A percentile compares a stretch with the other conserved stretches of the same genome.
Conservation (phyloP, 1,284 basidiomycete genomes). For the Athelia psychrophila region DNA sequence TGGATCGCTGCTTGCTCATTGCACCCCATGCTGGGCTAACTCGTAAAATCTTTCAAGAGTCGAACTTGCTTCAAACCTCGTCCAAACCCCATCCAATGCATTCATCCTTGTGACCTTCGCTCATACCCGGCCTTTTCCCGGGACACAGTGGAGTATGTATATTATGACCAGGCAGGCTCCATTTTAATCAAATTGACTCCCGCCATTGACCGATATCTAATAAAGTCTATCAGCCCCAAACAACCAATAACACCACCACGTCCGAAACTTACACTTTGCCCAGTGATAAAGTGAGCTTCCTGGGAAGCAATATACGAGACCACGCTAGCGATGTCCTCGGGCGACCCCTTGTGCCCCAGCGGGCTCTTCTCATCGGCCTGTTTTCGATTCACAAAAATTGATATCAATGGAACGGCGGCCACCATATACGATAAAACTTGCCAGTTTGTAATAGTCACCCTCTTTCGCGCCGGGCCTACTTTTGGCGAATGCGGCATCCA, state of each 20-base stretch:
- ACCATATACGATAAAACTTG: neutral
- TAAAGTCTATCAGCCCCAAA: slow-evolving; percentile 9
- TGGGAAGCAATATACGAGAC: slow-evolving; percentile 17
- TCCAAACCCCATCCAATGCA: no score
- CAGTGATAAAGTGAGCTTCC: slow-evolving; percentile 12
- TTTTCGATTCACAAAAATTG: no score
- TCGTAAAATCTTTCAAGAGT: no score
- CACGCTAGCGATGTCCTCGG: slow-evolving; percentile 15
- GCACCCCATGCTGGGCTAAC: no score
- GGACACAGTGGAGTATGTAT: no score
- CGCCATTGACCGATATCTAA: neutral
- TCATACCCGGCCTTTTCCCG: no score
- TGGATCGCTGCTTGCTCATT: no score
- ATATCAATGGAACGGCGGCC: no score
- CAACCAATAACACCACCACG: slow-evolving; percentile 18
- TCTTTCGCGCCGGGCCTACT: neutral
- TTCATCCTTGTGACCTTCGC: no score
- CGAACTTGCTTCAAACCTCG: no score
- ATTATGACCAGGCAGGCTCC: no score
- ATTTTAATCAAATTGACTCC: neutral
- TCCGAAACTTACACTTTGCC: slow-evolving; percentile 6
- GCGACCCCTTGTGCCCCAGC: slow-evolving; percentile 11
- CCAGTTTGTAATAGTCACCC: neutral
- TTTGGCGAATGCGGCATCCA: neutral
- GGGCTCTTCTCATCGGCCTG: neutral